Percentiles rank a stretch among this genome's conserved stretches.
These are phyloP conservation scores for Pseudogymnoascus sp. DNA, from an alignment of 2,329 filamentous ascomycete species.

Conservation along the genomic window DNA sequence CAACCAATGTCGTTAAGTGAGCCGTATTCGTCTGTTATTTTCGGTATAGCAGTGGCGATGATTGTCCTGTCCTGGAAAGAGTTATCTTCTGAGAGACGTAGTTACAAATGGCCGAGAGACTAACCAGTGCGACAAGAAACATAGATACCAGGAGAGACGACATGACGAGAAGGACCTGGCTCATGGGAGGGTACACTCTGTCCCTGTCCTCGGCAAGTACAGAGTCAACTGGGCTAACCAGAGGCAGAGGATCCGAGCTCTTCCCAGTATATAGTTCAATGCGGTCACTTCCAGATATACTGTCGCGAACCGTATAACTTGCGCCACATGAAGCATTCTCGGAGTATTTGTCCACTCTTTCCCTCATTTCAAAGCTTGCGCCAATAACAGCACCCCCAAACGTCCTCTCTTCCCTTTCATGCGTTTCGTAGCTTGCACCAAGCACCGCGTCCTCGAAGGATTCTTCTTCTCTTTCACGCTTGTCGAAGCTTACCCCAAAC, in stretches of 20 bases:
- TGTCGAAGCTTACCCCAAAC: no score
- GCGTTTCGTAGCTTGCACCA: not conserved
- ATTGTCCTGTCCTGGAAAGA: constrained; percentile 24
- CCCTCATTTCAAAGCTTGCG: not conserved
- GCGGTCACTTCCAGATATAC: not conserved
- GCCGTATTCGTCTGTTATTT: constrained; percentile 19
- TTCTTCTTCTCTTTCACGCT: not conserved
- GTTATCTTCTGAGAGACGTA: not conserved
- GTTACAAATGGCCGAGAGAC: not conserved
- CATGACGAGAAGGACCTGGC: constrained; percentile 26
- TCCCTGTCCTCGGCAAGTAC: not conserved
- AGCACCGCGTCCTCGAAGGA: no score
- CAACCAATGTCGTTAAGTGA: constrained; percentile 24
- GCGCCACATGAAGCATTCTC: not conserved
- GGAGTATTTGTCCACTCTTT: not conserved
- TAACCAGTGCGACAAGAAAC: constrained; percentile 36
- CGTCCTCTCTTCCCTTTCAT: not conserved
- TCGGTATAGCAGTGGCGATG: constrained; percentile 16
- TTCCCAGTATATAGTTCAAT: not conserved
- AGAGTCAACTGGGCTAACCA: not conserved
- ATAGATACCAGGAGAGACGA: constrained; percentile 35
- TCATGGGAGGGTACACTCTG: not conserved
- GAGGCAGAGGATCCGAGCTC: not conserved
- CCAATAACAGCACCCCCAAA: not conserved
- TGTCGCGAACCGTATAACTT: not conserved